Conservation (phyloP, 345 rosid species). For the Boechera divaricarpa region DNA sequence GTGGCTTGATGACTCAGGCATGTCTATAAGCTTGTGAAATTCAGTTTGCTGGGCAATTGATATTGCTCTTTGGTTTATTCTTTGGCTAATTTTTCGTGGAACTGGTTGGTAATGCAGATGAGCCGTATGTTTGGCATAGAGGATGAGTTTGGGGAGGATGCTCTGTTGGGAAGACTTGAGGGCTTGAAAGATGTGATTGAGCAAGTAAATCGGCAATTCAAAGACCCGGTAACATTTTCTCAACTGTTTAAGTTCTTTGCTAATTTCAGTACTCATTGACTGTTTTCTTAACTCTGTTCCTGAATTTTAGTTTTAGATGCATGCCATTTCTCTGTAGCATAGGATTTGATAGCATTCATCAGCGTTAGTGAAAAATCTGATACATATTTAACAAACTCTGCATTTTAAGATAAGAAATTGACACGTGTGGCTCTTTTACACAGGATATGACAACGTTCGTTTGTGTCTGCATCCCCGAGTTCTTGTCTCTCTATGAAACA, state of each 20-base stretch:
- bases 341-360: neutral
- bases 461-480: constrained; percentile 99
- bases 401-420: constrained; percentile 20
- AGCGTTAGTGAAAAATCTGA: constrained; percentile 5
- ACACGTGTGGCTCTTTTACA: constrained; percentile 3
- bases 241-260: neutral
- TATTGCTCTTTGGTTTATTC: constrained; percentile 18
- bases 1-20: constrained; percentile 95
- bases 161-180: constrained; percentile 95
- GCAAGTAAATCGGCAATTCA: constrained; percentile 94
- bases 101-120: constrained; percentile 61
- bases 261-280: neutral
- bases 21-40: constrained; percentile 30
- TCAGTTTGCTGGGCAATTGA: constrained; percentile 15
- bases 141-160: constrained; percentile 97
- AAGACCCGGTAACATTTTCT: constrained; percentile 75
- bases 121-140: constrained; percentile 83
- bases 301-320: neutral
- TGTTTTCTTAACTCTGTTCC: neutral
- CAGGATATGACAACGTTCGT: constrained; percentile 97
- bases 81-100: constrained; percentile 23
- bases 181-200: constrained; percentile 98
- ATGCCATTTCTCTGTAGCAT: constrained; percentile 9
- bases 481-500: constrained; percentile 96
- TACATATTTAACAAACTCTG: constrained; percentile 14